phyloP scores from a whole-genome alignment of 2,329 filamentous ascomycete genomes.

The Pyrenophora seminiperda region DNA sequence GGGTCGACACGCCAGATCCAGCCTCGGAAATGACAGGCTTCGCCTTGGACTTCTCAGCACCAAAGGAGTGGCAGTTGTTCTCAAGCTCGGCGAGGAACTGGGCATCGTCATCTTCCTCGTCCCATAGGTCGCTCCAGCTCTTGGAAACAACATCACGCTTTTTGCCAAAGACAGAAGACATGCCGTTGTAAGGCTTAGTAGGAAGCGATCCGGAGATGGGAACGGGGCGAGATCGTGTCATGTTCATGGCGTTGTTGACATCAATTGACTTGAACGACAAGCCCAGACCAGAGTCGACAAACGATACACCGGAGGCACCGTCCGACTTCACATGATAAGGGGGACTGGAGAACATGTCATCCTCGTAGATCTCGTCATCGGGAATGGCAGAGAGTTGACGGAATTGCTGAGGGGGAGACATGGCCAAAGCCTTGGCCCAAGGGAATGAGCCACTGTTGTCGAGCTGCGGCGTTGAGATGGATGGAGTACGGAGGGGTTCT shows the following conservation, averaged over 20 bases:
- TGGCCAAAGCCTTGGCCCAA: conserved; percentile 89
- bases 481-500: conserved; percentile 93
- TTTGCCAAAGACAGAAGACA: conserved; percentile 80
- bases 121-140: conserved; percentile 99
- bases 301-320: conserved; percentile 81
- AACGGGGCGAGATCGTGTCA: conserved; percentile 70
- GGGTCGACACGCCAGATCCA: conserved; percentile 54
- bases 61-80: conserved; percentile 58
- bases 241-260: conserved; percentile 54
- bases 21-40: conserved; percentile 45
- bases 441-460: conserved; percentile 82
- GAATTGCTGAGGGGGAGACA: conserved; percentile 69
- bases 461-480: conserved; percentile 83
- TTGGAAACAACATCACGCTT: conserved; percentile 83
- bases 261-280: conserved; percentile 74
- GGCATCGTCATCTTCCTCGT: conserved; percentile 85
- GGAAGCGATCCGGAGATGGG: conserved; percentile 82
- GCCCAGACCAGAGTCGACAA: conserved; percentile 80
- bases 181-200: conserved; percentile 66
- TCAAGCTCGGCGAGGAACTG: conserved; percentile 63
- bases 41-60: conserved; percentile 43
- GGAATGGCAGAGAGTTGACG: conserved; percentile 88
- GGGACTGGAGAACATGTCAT: conserved; percentile 80
- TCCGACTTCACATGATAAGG: conserved; percentile 80
- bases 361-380: conserved; percentile 75